A percentile compares a stretch with the other conserved stretches of the same genome.
These are phyloP conservation scores for Apophysomyces sp. DNA, from an alignment of 371 early-diverging fungal species.

Conservation along the genomic window DNA sequence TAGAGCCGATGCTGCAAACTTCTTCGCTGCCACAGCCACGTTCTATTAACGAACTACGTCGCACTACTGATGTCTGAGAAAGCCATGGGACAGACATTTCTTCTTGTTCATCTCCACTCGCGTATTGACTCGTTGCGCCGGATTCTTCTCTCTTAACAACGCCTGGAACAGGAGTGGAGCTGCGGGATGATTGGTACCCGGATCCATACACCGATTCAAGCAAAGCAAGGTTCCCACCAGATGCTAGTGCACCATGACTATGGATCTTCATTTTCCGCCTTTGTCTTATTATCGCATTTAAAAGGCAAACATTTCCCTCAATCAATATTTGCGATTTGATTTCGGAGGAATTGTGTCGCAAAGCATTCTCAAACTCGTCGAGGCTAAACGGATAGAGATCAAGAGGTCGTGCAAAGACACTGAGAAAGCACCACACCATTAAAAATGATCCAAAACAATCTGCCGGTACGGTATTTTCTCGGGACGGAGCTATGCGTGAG, in stretches of 20 bases:
- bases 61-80: conserved; percentile 2
- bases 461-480: conserved; percentile 24
- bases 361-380: conserved; percentile 47
- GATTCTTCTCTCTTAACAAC: not conserved
- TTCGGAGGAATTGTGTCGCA: conserved; percentile 20
- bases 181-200: conserved; percentile 19
- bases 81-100: conserved; percentile 2
- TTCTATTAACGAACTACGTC: conserved; percentile 10
- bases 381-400: conserved; percentile 38
- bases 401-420: conserved; percentile 38
- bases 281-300: conserved; percentile 43
- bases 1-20: conserved; percentile 19
- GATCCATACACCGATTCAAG: conserved; percentile 19
- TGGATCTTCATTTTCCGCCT: conserved; percentile 11
- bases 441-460: conserved; percentile 36
- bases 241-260: not conserved
- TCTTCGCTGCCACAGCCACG: conserved; percentile 34
- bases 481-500: conserved; percentile 16
- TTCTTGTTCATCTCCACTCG: not conserved
- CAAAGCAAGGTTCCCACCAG: not conserved
- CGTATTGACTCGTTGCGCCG: not conserved
- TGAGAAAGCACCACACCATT: conserved; percentile 48
- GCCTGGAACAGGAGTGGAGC: not conserved
- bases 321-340: conserved; percentile 25
- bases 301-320: conserved; percentile 38